Conservation (phyloP, 495 filamentous ascomycete species). For the Aspergillus steynii region DNA sequence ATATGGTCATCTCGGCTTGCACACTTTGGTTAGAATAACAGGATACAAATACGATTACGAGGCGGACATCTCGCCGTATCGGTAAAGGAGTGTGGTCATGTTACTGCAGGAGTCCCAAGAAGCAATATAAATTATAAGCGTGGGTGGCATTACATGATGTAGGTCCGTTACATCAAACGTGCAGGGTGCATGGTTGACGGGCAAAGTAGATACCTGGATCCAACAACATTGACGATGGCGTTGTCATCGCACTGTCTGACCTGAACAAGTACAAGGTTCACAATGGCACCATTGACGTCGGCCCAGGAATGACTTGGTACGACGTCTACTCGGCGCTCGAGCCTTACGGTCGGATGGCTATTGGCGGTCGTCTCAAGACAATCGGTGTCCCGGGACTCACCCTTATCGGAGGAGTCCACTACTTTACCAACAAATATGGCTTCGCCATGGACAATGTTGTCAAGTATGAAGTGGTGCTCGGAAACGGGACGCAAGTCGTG, state of each 20-base stretch:
- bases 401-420: constrained; percentile 30
- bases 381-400: constrained; percentile 36
- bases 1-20: too few relatives aligned
- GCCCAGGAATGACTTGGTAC: constrained; percentile 42
- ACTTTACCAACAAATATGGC: constrained; percentile 33
- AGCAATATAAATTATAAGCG: too few relatives aligned
- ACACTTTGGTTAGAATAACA: too few relatives aligned
- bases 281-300: constrained; percentile 26
- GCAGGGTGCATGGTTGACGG: too few relatives aligned
- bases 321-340: constrained; percentile 41
- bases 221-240: constrained; percentile 32
- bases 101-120: too few relatives aligned
- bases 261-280: constrained; percentile 21
- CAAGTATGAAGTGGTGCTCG: constrained; percentile 33
- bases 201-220: constrained; percentile 24
- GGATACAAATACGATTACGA: too few relatives aligned
- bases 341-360: constrained; percentile 36
- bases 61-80: too few relatives aligned
- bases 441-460: constrained; percentile 35
- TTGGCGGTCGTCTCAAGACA: constrained; percentile 47
- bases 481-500: constrained; percentile 29
- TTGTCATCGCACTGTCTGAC: constrained; percentile 23
- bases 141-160: too few relatives aligned
- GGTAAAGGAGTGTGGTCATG: too few relatives aligned
- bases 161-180: too few relatives aligned